Percentiles rank a stretch among this genome's conserved stretches.
phyloP scores from a whole-genome alignment of 352 stramenopile genomes.

The Blastocystis hominis region DNA sequence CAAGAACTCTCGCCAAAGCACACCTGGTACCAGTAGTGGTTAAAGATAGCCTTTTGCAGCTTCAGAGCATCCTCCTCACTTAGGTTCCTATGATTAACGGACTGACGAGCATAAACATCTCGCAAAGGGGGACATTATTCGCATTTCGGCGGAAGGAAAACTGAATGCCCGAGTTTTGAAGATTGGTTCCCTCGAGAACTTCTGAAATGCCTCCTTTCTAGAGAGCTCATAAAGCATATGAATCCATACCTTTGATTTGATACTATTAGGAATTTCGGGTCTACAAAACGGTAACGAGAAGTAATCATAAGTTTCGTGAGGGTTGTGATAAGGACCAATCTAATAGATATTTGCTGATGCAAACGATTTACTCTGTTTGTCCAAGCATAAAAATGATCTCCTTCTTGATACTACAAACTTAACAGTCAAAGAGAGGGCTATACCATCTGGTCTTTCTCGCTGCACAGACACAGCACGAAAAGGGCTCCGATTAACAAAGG shows the following conservation, averaged over 20 bases:
- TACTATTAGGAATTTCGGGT: conserved; percentile 76
- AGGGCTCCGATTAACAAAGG: not conserved
- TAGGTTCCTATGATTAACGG: conserved; percentile 55
- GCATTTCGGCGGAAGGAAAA: conserved; percentile 66
- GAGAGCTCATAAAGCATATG: not conserved
- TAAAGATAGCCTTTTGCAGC: conserved; percentile 73
- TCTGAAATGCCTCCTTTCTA: conserved; percentile 75
- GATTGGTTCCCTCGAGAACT: conserved; percentile 84
- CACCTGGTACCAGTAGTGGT: conserved; percentile 95
- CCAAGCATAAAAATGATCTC: conserved; percentile 62
- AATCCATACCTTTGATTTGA: conserved; percentile 61
- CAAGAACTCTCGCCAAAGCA: not conserved
- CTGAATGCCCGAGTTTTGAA: conserved; percentile 79
- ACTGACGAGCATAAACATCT: not conserved
- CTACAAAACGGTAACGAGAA: conserved; percentile 95
- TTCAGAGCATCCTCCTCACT: conserved; percentile 62
- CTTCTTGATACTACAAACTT: conserved; percentile 20
- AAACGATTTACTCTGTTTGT: conserved; percentile 57
- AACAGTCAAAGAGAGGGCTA: not conserved
- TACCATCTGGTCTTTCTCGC: conserved; percentile 29
- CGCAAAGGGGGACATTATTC: conserved; percentile 34
- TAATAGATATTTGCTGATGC: conserved; percentile 59
- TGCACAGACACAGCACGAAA: conserved; percentile 6
- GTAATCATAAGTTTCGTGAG: conserved; percentile 98
- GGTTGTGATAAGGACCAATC: conserved; percentile 88